Evolutionary conservation across 768 basidiomycete genomes (phyloP).

Genomic region (Tylopilus balloui): DNA sequence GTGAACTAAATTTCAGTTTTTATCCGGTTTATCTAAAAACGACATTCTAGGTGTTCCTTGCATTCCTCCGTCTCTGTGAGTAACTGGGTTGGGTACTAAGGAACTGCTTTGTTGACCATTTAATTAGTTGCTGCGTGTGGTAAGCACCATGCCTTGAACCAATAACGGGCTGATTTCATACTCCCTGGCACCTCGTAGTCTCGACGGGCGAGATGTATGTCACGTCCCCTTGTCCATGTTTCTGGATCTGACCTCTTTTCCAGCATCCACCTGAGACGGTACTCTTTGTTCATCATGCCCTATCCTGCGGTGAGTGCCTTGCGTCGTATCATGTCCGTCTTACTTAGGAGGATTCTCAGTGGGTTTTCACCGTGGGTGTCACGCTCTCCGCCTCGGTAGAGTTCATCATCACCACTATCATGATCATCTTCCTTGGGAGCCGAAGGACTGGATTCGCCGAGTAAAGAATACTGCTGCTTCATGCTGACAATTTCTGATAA

Average conservation of each 20-base stretch:
- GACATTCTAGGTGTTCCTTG: conserved; percentile 24
- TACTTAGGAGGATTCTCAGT: conserved; percentile 13
- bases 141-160: conserved; percentile 7
- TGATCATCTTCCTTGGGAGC: conserved; percentile 30
- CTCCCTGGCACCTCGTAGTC: conserved; percentile 11
- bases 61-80: conserved; percentile 33
- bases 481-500: background rate
- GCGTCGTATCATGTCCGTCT: background rate
- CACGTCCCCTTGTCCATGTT: rapidly evolving
- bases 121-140: conserved; percentile 29
- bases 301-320: conserved; percentile 25
- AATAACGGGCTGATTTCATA: background rate
- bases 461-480: background rate
- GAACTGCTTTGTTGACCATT: conserved; percentile 5
- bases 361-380: conserved; percentile 30
- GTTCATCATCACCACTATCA: conserved; percentile 27
- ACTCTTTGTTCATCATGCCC: conserved; percentile 29
- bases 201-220: conserved; percentile 31
- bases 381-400: conserved; percentile 33
- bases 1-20: background rate
- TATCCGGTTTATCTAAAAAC: background rate
- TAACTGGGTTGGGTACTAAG: background rate
- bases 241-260: background rate
- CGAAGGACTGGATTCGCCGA: conserved; percentile 31
- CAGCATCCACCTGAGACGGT: conserved; percentile 28